Conservation (phyloP, 345 rosid genomes). For the Boechera retrofracta region DNA sequence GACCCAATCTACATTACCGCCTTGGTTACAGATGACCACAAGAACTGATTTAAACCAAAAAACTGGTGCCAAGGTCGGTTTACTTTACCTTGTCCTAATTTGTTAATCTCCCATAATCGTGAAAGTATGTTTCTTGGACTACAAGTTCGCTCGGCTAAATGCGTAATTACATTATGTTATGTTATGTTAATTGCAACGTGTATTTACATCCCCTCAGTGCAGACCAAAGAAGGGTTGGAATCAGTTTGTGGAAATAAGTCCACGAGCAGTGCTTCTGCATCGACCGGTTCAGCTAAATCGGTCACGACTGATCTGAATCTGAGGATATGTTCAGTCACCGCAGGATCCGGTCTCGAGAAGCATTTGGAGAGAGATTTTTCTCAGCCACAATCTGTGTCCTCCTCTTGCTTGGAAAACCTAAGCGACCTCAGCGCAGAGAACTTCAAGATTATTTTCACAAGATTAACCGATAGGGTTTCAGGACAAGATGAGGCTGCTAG, state of each 20-base stretch:
- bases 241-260: constrained; percentile 32
- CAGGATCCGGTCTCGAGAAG: constrained; percentile 44
- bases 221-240: constrained; percentile 58
- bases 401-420: constrained; percentile 46
- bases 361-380: constrained; percentile 21
- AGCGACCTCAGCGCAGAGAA: constrained; percentile 43
- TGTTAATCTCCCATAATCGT: not conserved
- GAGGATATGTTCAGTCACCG: constrained; percentile 49
- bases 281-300: constrained; percentile 42
- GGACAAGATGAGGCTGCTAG: constrained; percentile 73
- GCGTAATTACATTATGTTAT: constrained; percentile 6
- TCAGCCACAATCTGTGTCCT: constrained; percentile 50
- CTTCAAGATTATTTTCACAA: constrained; percentile 58
- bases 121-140: constrained; percentile 19
- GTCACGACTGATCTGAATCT: constrained; percentile 65
- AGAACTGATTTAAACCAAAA: constrained; percentile 47
- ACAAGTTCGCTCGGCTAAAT: constrained; percentile 17
- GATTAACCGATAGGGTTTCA: constrained; percentile 55
- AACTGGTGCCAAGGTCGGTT: constrained; percentile 54
- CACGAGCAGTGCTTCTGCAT: constrained; percentile 29
- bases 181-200: constrained; percentile 48
- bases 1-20: constrained; percentile 60
- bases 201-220: constrained; percentile 63
- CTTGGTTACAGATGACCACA: constrained; percentile 79
- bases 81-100: constrained; percentile 9